Base-by-base conservation (phyloP, 2,329 filamentous ascomycete genomes). In the Ophiostoma novo-ulmi region DNA sequence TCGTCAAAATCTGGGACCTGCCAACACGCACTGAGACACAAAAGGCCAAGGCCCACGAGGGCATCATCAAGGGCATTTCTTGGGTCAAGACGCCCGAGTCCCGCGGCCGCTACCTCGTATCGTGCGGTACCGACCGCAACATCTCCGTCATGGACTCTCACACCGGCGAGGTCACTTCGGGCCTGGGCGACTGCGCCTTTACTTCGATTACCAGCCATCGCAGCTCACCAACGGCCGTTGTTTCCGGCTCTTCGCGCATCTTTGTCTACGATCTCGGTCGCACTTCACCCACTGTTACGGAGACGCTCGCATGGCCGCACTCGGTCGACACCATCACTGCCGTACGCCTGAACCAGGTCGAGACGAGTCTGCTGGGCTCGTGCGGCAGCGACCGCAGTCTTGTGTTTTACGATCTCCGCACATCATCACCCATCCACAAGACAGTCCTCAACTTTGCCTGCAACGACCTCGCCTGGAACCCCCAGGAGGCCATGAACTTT, bases 111-210 rank as follows among this genome's bases (percentile, higher is more conserved):
- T 71, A 70, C 31, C 72, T 75, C 1, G 74, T 75, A 17, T 75
- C 74, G 68, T 97, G 94, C 78, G 93, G 91, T 6, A 89, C 88
- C 72, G 95, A 99, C 80, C 88, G 89, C 75, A 91, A 92, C 4
- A 87, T 98, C 77, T 97, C 98, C 80, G 83, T 99, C 41, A 97
- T 91, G 81, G 93, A 97, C 76, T 94, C 94, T 0, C 96, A 96
- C 79, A 89, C 89, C 17, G 84, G 88, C n/a, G 94, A 94, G 0
- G 81, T 91, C 69, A 89, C 92, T 44, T 96, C 93, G 22, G 98
- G 93, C 85, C 87, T 97, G 13, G 94, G 95, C 44, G 83, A 87
- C 67, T 89, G 88, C 68, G 91, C 93, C 58, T 98, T 97, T 78
- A 96, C 91, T 8, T 77, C 77, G 22, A 70, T 79, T 1, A 75